Evolutionary conservation across 495 filamentous ascomycete genomes (phyloP).

Genomic region (Chaetomium tenue): DNA sequence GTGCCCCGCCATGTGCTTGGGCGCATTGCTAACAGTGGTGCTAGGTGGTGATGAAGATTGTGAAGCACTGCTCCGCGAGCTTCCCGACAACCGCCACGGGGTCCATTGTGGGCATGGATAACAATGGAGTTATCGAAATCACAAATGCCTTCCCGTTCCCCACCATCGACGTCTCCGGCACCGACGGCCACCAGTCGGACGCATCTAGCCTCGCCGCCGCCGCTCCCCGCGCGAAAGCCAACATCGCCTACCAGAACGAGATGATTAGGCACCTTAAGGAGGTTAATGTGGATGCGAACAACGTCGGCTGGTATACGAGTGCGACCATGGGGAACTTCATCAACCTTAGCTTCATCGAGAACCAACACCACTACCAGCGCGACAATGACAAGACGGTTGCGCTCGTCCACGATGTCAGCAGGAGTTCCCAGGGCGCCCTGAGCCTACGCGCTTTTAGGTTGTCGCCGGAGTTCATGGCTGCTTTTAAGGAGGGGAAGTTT

Average conservation of each 20-base stretch:
- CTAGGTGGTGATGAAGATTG: constrained; percentile 94
- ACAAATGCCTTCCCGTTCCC: constrained; percentile 97
- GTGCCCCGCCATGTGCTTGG: constrained; percentile 27
- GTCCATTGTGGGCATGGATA: constrained; percentile 90
- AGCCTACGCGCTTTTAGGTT: constrained; percentile 89
- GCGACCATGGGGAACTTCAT: constrained; percentile 98
- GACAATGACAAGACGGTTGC: constrained; percentile 94
- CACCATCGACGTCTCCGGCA: constrained; percentile 66
- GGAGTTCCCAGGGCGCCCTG: constrained; percentile 86
- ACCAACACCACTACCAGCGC: constrained; percentile 95
- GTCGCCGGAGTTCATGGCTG: constrained; percentile 82
- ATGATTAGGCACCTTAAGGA: constrained; percentile 96
- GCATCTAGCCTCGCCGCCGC: constrained; percentile 76
- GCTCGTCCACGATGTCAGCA: constrained; percentile 89
- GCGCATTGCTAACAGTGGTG: constrained; percentile 22
- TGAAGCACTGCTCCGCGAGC: constrained; percentile 81
- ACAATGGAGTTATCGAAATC: constrained; percentile 76
- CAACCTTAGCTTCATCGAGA: constrained; percentile 92
- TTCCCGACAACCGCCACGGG: constrained; percentile 91
- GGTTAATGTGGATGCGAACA: constrained; percentile 98
- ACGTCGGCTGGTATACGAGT: constrained; percentile 97
- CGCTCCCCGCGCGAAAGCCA: constrained; percentile 87
- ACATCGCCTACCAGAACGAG: constrained; percentile 85
- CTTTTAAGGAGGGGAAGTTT: constrained; percentile 96
- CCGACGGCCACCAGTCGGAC: constrained; percentile 78